phyloP scores from a whole-genome alignment of 225 moss, liverwort and hornwort species.

The Ulota crispa region DNA sequence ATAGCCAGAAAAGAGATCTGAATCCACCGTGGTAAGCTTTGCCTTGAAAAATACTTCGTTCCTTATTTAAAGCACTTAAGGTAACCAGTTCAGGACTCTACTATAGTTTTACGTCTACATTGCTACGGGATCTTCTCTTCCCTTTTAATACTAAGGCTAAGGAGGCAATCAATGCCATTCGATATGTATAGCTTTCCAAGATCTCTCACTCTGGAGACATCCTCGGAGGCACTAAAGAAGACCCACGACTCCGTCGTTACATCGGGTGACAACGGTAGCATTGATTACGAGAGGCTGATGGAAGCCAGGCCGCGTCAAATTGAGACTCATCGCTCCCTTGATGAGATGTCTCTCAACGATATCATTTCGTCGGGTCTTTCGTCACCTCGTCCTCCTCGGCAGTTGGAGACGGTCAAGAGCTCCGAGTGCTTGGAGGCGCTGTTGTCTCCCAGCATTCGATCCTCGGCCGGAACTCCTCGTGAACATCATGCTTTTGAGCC shows the following conservation, averaged over 20 bases:
- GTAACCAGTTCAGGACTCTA: conserved; percentile 34
- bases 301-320: conserved; percentile 65
- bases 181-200: conserved; percentile 55
- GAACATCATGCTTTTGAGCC: conserved; percentile 72
- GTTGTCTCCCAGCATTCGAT: conserved; percentile 65
- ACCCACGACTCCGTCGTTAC: conserved; percentile 28
- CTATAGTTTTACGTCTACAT: conserved; percentile 25
- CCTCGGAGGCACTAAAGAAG: conserved; percentile 35
- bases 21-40: conserved; percentile 32
- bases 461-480: conserved; percentile 64
- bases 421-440: conserved; percentile 92
- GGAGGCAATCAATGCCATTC: conserved; percentile 37
- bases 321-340: conserved; percentile 75
- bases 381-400: conserved; percentile 69
- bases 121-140: conserved; percentile 12
- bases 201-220: conserved; percentile 49
- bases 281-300: conserved; percentile 57
- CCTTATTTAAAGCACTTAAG: conserved; percentile 34
- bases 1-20: conserved; percentile 13
- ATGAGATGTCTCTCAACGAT: conserved; percentile 86
- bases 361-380: conserved; percentile 80
- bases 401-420: conserved; percentile 92
- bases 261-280: conserved; percentile 41
- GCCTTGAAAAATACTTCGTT: conserved; percentile 21
- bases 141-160: conserved; percentile 10